Conservation (phyloP, 371 early-diverging fungal species). For the Saksenaea oblongispora region DNA sequence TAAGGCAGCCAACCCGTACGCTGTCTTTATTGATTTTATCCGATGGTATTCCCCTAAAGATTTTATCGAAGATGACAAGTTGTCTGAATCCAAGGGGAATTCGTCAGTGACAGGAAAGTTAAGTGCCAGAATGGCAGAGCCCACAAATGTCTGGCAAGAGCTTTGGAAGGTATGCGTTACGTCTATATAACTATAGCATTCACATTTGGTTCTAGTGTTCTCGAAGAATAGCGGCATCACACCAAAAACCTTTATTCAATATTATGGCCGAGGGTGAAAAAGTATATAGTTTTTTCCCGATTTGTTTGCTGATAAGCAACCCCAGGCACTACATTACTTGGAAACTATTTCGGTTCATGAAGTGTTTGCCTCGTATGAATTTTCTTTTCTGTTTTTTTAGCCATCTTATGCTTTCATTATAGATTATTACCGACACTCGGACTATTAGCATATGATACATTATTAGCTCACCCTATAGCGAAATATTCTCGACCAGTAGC, state of each 20-base stretch:
- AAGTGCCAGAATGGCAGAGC: slow-evolving; percentile 80
- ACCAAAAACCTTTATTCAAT: slow-evolving; percentile 85
- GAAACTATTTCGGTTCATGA: slow-evolving; percentile 69
- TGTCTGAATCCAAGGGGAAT: slow-evolving; percentile 38
- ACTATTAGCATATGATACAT: slow-evolving; percentile 74
- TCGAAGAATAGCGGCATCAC: slow-evolving; percentile 63
- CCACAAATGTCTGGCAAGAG: slow-evolving; percentile 85
- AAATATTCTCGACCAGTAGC: slow-evolving; percentile 49
- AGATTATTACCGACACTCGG: slow-evolving; percentile 76
- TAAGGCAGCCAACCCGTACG: slow-evolving; percentile 86
- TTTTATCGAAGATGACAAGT: slow-evolving; percentile 54
- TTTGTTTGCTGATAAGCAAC: neutral
- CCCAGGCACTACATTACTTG: slow-evolving; percentile 69
- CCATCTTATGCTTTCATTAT: neutral
- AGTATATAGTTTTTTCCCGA: slow-evolving; percentile 15
- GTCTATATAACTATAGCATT: slow-evolving; percentile 1
- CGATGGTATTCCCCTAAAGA: slow-evolving; percentile 96
- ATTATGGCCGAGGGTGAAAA: slow-evolving; percentile 71
- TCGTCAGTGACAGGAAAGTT: slow-evolving; percentile 27
- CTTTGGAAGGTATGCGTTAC: slow-evolving; percentile 69
- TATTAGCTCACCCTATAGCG: slow-evolving; percentile 66
- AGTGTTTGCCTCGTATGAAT: slow-evolving; percentile 63
- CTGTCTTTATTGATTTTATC: slow-evolving; percentile 86
- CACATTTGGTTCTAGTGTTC: slow-evolving; percentile 39
- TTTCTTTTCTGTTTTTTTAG: neutral